Evolutionary conservation across 2,329 filamentous ascomycete genomes (phyloP).

Genomic region (Colletotrichum coccodes): DNA sequence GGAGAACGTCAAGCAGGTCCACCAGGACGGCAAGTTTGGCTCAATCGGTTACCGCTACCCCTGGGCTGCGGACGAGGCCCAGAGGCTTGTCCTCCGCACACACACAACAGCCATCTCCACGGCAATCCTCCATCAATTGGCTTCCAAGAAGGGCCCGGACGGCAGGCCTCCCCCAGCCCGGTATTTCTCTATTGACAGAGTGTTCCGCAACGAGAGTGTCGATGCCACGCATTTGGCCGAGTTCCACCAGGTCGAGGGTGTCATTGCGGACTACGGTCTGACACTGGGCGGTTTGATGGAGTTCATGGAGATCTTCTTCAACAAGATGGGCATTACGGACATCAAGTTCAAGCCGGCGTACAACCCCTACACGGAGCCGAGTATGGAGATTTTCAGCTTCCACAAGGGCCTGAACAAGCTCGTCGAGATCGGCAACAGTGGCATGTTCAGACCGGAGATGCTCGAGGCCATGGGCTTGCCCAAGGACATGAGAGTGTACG

Average conservation of each 20-base stretch:
- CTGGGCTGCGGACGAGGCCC: constrained; percentile 87
- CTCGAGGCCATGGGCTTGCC: constrained; percentile 93
- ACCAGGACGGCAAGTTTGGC: constrained; percentile 91
- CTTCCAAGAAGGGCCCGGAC: constrained; percentile 80
- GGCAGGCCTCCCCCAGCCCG: constrained; percentile 76
- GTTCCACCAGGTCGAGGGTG: constrained; percentile 98
- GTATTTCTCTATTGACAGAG: constrained; percentile 98
- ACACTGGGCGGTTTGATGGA: constrained; percentile 92
- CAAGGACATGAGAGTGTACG: constrained; percentile 91
- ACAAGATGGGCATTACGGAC: constrained; percentile 87
- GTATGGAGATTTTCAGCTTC: constrained; percentile 98
- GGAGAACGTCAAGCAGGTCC: constrained; percentile 86
- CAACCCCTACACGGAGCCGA: constrained; percentile 94
- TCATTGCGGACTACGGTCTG: constrained; percentile 95
- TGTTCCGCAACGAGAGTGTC: constrained; percentile 97
- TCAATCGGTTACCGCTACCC: constrained; percentile 97
- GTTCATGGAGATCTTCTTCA: constrained; percentile 95
- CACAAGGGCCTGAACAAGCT: constrained; percentile 90
- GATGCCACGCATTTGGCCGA: constrained; percentile 97
- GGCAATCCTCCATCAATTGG: constrained; percentile 90
- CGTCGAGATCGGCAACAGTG: constrained; percentile 97
- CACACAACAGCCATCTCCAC: constrained; percentile 95
- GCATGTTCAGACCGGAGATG: constrained; percentile 99
- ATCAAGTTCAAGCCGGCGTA: constrained; percentile 98
- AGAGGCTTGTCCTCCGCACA: constrained; percentile 89